Percentiles rank a stretch among this genome's conserved stretches.
Evolutionary conservation across 179 eudicot species (phyloP).

Genomic region (Nepenthes alata): DNA sequence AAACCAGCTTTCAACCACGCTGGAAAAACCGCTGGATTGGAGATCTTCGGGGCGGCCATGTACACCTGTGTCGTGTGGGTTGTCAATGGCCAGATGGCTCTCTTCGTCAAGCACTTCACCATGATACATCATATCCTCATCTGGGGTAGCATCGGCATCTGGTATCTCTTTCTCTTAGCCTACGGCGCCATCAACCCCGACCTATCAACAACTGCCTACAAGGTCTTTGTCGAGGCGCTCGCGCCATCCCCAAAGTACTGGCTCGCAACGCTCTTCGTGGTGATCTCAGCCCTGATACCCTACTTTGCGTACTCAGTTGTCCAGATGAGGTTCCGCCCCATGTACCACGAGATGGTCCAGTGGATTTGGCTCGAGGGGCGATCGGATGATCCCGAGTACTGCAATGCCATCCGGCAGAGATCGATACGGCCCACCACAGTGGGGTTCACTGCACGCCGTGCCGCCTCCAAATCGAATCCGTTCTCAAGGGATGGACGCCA

Average conservation of each 20-base stretch:
- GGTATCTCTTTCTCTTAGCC: constrained; percentile 55
- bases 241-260: constrained; percentile 52
- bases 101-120: constrained; percentile 78
- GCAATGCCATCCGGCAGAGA: constrained; percentile 52
- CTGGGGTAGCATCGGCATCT: constrained; percentile 72
- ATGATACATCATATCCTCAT: constrained; percentile 65
- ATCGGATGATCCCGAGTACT: constrained; percentile 55
- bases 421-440: constrained; percentile 44
- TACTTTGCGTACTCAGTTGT: constrained; percentile 44
- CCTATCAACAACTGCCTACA: constrained; percentile 55
- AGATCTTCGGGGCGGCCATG: constrained; percentile 68
- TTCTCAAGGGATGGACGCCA: constrained; percentile 14
- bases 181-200: constrained; percentile 50
- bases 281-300: constrained; percentile 50
- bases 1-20: constrained; percentile 31
- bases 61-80: constrained; percentile 78
- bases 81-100: constrained; percentile 83
- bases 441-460: constrained; percentile 32
- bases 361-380: constrained; percentile 70
- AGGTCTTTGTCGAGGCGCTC: constrained; percentile 49
- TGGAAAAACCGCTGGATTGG: constrained; percentile 45
- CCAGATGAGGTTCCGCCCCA: constrained; percentile 70
- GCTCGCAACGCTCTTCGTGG: constrained; percentile 46
- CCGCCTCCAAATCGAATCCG: constrained; percentile 7
- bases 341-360: constrained; percentile 84